phyloP scores from a whole-genome alignment of 257 asterid species.

The Solanum tacnaense region DNA sequence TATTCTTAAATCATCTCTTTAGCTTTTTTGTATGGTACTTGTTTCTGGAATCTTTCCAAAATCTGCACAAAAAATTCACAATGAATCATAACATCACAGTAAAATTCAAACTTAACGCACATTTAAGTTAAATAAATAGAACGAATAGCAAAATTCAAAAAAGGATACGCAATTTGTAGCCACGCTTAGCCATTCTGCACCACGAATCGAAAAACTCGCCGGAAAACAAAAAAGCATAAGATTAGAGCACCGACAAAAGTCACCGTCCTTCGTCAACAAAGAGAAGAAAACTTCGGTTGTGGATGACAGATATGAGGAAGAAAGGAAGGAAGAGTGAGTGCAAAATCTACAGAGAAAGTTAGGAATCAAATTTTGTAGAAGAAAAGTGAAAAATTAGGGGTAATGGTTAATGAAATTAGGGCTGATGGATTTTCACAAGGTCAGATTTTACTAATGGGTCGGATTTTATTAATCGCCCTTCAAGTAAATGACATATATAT shows the following conservation, averaged over 20 bases:
- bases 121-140: background rate
- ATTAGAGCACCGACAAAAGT: background rate
- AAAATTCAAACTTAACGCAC: conserved; percentile 16
- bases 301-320: background rate
- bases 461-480: no score
- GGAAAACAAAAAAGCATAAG: background rate
- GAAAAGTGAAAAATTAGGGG: background rate
- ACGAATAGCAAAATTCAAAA: background rate
- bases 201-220: background rate
- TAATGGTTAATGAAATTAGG: no score
- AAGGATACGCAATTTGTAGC: conserved; percentile 95
- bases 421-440: no score
- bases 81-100: conserved; percentile 5
- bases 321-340: conserved; percentile 3
- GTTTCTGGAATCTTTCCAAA: no score
- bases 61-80: no score
- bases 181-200: conserved; percentile 63
- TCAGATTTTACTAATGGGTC: no score
- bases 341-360: background rate
- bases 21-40: background rate
- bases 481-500: no score
- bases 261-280: background rate
- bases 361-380: conserved; percentile 8
- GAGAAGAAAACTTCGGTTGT: conserved; percentile 14
- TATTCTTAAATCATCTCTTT: no score